These are phyloP conservation scores for Domatiomyces catenatus DNA, from an alignment of 2,329 filamentous ascomycete genomes.

Conservation along the genomic window DNA sequence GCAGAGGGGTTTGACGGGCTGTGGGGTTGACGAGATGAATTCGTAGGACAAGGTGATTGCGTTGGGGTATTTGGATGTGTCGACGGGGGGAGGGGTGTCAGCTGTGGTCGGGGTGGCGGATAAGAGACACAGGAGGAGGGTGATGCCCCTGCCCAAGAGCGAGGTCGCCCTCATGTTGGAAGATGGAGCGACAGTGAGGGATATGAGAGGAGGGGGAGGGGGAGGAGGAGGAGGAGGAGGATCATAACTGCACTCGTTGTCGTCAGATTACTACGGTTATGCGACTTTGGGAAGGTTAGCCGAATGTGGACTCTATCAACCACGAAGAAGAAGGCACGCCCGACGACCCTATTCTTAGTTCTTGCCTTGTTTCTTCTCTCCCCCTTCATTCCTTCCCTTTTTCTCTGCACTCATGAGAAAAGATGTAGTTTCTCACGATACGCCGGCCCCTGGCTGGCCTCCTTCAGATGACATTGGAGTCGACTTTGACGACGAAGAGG, in stretches of 20 bases:
- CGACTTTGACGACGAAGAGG: neutral
- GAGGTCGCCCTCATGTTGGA: neutral
- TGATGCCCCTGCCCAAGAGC: constrained; percentile 1
- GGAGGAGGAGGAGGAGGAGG: too few relatives aligned
- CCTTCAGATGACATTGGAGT: neutral
- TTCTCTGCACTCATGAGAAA: neutral
- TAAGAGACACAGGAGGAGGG: constrained; percentile 4
- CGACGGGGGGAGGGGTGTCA: neutral
- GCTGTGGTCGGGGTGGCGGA: constrained; percentile 3
- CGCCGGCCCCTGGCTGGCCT: neutral
- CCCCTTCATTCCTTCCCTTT: neutral
- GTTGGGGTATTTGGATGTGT: constrained; percentile 8
- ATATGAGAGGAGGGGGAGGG: neutral
- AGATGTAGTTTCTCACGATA: neutral
- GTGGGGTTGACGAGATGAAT: constrained; percentile 8
- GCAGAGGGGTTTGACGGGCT: constrained; percentile 20
- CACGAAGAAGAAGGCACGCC: neutral
- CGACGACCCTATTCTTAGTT: neutral
- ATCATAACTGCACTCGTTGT: neutral
- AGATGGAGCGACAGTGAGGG: neutral
- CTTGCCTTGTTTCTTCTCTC: neutral
- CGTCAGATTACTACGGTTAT: neutral
- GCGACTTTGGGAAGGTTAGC: neutral
- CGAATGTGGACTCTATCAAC: neutral
- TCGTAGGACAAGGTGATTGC: constrained; percentile 16